Conservation (phyloP, 2,329 filamentous ascomycete species). For the Colletotrichum costaricense region DNA sequence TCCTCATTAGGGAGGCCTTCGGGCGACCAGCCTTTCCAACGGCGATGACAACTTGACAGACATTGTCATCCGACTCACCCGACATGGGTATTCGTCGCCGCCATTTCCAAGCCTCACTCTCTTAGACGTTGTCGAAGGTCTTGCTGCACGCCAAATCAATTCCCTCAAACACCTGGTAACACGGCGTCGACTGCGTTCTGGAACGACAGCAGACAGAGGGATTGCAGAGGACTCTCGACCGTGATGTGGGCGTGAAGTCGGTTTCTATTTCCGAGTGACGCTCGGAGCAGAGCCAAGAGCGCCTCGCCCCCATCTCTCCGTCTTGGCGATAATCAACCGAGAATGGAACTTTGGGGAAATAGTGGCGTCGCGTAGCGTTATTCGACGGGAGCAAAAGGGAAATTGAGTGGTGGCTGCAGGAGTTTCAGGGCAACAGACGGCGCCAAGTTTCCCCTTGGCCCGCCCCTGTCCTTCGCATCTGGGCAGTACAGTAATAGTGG, state of each 20-base stretch:
- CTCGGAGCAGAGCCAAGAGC: background rate
- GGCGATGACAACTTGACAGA: background rate
- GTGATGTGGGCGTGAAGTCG: background rate
- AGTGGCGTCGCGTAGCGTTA: background rate
- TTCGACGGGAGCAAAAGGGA: background rate
- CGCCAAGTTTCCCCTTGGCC: background rate
- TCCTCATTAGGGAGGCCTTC: background rate
- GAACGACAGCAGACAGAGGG: background rate
- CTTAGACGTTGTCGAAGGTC: background rate
- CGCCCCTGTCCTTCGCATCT: background rate
- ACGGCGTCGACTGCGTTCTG: constrained; percentile 1
- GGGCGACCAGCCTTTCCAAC: background rate
- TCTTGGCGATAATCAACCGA: background rate
- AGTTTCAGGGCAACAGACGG: background rate
- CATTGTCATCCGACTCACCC: background rate
- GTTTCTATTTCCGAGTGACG: background rate
- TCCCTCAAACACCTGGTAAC: background rate
- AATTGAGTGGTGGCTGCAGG: background rate
- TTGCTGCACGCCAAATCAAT: constrained; percentile 17
- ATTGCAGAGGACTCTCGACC: background rate
- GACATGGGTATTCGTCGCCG: background rate
- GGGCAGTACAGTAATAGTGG: background rate
- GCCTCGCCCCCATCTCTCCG: background rate
- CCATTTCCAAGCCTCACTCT: background rate
- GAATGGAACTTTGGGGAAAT: background rate